phyloP scores from a whole-genome alignment of 106 monocot species.

The Ottelia alismoides region DNA sequence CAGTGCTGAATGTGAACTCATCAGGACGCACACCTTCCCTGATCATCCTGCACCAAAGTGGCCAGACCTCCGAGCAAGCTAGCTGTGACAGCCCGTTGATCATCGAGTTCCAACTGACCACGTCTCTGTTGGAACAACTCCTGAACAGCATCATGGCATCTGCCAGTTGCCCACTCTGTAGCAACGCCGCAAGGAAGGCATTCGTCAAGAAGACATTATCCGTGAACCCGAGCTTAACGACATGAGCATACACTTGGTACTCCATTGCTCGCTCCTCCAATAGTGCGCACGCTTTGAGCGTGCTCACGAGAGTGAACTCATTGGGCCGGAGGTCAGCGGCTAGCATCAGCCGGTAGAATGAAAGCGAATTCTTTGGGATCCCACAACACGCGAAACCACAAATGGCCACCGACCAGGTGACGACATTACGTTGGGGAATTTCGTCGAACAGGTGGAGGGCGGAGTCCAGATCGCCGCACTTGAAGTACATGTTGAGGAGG shows the following conservation, averaged over 20 bases:
- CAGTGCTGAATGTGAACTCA: constrained; percentile 64
- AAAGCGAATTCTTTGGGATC: constrained; percentile 24
- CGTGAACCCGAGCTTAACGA: constrained; percentile 44
- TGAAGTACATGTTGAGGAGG: constrained; percentile 75
- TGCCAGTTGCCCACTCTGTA: constrained; percentile 20
- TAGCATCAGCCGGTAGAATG: constrained; percentile 33
- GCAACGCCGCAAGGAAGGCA: constrained; percentile 42
- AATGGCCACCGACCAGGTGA: constrained; percentile 52
- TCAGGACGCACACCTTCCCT: constrained; percentile 31
- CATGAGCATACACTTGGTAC: constrained; percentile 33
- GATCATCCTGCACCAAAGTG: constrained; percentile 52
- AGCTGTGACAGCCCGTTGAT: constrained; percentile 38
- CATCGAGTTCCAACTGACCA: constrained; percentile 84
- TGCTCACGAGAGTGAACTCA: constrained; percentile 69
- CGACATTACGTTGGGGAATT: constrained; percentile 54
- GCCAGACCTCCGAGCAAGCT: constrained; percentile 30
- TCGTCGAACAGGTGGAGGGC: constrained; percentile 44
- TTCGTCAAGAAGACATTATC: constrained; percentile 58
- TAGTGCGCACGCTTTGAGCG: constrained; percentile 53
- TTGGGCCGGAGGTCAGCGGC: constrained; percentile 26
- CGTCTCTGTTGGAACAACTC: constrained; percentile 23
- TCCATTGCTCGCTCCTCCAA: constrained; percentile 2
- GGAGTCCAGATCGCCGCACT: constrained; percentile 13
- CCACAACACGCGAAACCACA: constrained; percentile 39
- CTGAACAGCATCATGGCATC: constrained; percentile 47